phyloP scores from a whole-genome alignment of 768 basidiomycete species.

The Auriculariales sp. region DNA sequence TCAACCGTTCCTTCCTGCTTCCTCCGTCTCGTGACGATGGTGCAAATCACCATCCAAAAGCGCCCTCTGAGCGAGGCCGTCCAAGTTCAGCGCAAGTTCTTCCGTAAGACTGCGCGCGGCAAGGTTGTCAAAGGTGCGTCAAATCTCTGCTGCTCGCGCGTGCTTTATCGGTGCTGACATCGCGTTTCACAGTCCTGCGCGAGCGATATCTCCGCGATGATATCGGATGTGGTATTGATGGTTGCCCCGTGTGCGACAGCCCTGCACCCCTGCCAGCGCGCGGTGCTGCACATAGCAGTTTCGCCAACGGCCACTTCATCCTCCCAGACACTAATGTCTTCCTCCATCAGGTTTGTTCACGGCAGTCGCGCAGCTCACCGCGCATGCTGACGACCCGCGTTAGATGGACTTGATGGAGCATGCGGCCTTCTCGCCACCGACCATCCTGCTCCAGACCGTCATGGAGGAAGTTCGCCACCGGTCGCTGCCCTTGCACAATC shows the following conservation, averaged over 20 bases:
- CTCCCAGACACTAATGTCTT: conserved; percentile 94
- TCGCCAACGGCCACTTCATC: conserved; percentile 60
- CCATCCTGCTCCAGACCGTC: conserved; percentile 89
- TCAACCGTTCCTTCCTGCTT: not conserved
- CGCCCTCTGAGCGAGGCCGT: conserved; percentile 56
- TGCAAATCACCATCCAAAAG: conserved; percentile 58
- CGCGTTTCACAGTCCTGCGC: conserved; percentile 47
- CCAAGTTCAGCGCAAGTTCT: conserved; percentile 78
- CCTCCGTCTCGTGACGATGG: no score
- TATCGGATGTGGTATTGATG: conserved; percentile 69
- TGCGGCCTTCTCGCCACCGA: conserved; percentile 53
- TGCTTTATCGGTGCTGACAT: conserved; percentile 1
- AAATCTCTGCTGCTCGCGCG: not conserved
- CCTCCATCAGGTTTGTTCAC: conserved; percentile 55
- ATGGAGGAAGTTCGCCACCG: conserved; percentile 93
- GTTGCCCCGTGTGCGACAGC: conserved; percentile 47
- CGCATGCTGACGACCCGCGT: not conserved
- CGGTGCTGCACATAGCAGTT: conserved; percentile 42
- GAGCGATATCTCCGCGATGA: conserved; percentile 91
- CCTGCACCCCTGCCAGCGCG: conserved; percentile 34
- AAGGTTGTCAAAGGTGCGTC: conserved; percentile 80
- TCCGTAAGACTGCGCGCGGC: conserved; percentile 88
- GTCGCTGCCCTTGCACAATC: conserved; percentile 82
- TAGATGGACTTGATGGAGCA: conserved; percentile 94
- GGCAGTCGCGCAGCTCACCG: conserved; percentile 6